Base-by-base conservation (phyloP, 805 yeast genomes). In the Candida takata region DNA sequence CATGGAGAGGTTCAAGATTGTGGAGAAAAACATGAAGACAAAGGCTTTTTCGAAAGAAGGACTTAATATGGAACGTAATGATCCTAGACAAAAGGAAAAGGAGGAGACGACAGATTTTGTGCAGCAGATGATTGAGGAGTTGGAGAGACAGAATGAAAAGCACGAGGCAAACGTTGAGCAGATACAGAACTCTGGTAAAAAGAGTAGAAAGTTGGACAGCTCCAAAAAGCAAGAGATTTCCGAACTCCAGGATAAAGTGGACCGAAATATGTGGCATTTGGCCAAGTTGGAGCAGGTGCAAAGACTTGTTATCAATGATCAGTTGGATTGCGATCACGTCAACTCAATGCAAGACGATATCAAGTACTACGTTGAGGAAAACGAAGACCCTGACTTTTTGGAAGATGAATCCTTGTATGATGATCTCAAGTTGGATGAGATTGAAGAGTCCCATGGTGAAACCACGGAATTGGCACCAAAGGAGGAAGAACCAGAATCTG, bases 11-110 rank as follows among this genome's bases (percentile, higher is more conserved):
- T 92, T 90, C 64, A 92, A 92, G 58, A 90, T 86, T 37, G 85
- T 90, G 48, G 98, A 90, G 61, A 85, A 87, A 62, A 77, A 81
- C 44, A 81, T 85, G 74, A 90, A 90, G 63, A 86, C 94, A 26
- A 90, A 90, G 60, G 96, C 95, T 35, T 90, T 84, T 57, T 79
- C 92, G 23, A 86, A 85, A 54, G 97, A 92, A 60, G 97, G 97
- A 1, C 68, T 90, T 44, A 85, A 83, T 34, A 75, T 77, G 55
- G 77, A 79, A 42, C 70, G 70, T 39, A 65, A 74, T 41, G 92
- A 84, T 55, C 92, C 95, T 9, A 80, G 77, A 43, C 90, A 84
- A 55, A 74, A 77, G 53, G 87, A 84, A 59, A 84, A 82, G 54
- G 72, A 70, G 35, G 94, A 84, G 33, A 77, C 84, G 21, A 66